A percentile compares a stretch with the other conserved stretches of the same genome.
phyloP scores from a whole-genome alignment of 2,329 filamentous ascomycete species.

The Ophiostoma perfectum region DNA sequence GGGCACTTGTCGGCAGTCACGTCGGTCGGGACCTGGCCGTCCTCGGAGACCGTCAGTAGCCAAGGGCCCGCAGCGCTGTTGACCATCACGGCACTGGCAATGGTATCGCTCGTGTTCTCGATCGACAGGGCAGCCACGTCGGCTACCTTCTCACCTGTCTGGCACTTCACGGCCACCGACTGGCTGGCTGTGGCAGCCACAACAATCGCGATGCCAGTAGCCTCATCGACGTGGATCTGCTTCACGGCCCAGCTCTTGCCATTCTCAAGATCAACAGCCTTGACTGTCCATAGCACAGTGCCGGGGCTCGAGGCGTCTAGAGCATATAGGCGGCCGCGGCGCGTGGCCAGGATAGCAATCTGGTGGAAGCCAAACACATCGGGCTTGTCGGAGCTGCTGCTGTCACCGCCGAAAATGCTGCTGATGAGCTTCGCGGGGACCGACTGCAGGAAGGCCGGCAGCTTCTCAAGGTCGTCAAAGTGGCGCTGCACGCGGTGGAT shows the following conservation, averaged over 20 bases:
- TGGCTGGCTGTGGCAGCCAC: constrained; percentile 55
- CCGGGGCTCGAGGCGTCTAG: constrained; percentile 73
- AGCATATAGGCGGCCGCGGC: constrained; percentile 71
- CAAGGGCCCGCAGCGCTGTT: constrained; percentile 48
- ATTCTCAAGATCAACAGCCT: constrained; percentile 53
- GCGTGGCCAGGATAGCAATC: constrained; percentile 72
- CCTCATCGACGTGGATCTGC: constrained; percentile 59
- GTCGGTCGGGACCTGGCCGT: constrained; percentile 46
- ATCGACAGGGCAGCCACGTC: constrained; percentile 35
- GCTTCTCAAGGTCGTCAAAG: constrained; percentile 65
- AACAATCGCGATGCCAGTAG: constrained; percentile 51
- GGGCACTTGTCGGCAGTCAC: constrained; percentile 41
- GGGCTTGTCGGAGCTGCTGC: constrained; percentile 30
- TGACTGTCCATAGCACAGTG: constrained; percentile 67
- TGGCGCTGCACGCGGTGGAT: constrained; percentile 81
- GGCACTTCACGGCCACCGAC: constrained; percentile 50
- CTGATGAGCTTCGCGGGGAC: constrained; percentile 65
- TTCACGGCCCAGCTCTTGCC: constrained; percentile 58
- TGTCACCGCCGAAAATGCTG: constrained; percentile 55
- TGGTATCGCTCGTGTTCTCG: constrained; percentile 33
- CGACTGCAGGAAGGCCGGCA: constrained; percentile 66
- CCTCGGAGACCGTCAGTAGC: constrained; percentile 48
- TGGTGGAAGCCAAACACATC: constrained; percentile 79
- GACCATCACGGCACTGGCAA: constrained; percentile 48
- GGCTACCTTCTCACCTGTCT: constrained; percentile 42